Evolutionary conservation across 208 protist species (phyloP), one percentile per base, ranked within the genome.

Genomic region (Phytomonas francai): DNA sequence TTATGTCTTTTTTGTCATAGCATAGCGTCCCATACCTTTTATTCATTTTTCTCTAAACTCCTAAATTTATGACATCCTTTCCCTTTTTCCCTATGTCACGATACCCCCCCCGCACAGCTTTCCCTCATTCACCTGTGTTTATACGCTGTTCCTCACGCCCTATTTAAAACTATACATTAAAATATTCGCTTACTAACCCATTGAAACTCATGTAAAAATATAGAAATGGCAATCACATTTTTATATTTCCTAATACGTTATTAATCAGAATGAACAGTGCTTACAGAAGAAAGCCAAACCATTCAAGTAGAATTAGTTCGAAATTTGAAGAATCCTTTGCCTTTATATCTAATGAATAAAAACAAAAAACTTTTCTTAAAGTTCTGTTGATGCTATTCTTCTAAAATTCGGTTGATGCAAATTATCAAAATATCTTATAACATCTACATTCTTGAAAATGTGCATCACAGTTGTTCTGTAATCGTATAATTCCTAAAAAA

Each of bases 271-370:
- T 60, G 29, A 12, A 9, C 3, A 60, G 9, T 60, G 28, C 6
- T 60, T 60, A 3, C 3, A 9, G 28, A 34, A 9, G 9, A 60
- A 9, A 9, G 57, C 6, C 9, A 60, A 60, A 3, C 9, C 6
- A 9, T 9, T 12, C 9, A 39, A 34, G 6, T 60, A 9, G 3
- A 9, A 34, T 60, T 30, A 30, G 57, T 60, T 60, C 3, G 3
- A 9, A 3, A 32, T 32, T 60, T 9, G 29, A 60, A 9, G 3
- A 34, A 60, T 12, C 57, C 28, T 60, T 60, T 34, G 6, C 57
- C 28, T 9, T 9, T 60, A 57, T 57, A 27, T 57, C 25, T 25
- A 57, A 57, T 63, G 14, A 65, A 69, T 45, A 69, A 65, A 59
- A 69, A 14, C 7, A 69, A 9, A 28, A 33, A 32, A 25, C 54